A percentile compares a stretch with the other conserved stretches of the same genome.
phyloP scores from a whole-genome alignment of 352 stramenopile species.

The Elongisporangium anandrum region DNA sequence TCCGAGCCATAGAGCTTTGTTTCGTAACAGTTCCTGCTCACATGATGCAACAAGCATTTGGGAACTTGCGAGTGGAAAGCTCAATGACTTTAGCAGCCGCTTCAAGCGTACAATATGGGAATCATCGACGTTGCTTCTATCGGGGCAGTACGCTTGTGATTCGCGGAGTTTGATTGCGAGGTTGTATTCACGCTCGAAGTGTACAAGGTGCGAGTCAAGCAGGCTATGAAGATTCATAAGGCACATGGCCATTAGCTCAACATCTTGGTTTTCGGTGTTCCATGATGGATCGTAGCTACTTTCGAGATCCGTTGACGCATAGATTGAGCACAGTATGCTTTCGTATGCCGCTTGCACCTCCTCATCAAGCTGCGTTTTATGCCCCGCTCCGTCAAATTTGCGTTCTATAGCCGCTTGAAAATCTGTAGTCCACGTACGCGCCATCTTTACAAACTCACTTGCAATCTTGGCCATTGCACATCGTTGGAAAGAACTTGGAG shows the following conservation, averaged over 20 bases:
- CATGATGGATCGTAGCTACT: neutral
- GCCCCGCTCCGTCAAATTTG: neutral
- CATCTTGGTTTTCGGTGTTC: conserved; percentile 12
- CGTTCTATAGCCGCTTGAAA: neutral
- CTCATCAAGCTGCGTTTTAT: neutral
- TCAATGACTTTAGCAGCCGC: conserved; percentile 31
- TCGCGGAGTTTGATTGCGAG: neutral
- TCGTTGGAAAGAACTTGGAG: conserved; percentile 8
- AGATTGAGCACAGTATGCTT: neutral
- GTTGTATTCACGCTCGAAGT: conserved; percentile 16
- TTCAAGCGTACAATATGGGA: conserved; percentile 10
- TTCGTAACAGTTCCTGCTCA: neutral
- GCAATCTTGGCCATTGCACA: conserved; percentile 10
- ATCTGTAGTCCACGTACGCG: neutral
- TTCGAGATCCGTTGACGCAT: neutral
- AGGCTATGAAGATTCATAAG: conserved; percentile 67
- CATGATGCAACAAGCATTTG: conserved; percentile 14
- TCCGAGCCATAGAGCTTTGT: neutral
- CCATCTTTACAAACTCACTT: conserved; percentile 3
- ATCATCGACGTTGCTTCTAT: neutral
- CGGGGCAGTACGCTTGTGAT: neutral
- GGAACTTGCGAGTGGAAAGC: conserved; percentile 34
- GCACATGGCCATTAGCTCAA: conserved; percentile 44
- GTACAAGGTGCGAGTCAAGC: conserved; percentile 28
- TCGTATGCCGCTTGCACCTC: neutral